Evolutionary conservation across 331 rosid genomes (phyloP), one percentile per base, ranked within the genome.

Genomic region (Prunus yedoensis): DNA sequence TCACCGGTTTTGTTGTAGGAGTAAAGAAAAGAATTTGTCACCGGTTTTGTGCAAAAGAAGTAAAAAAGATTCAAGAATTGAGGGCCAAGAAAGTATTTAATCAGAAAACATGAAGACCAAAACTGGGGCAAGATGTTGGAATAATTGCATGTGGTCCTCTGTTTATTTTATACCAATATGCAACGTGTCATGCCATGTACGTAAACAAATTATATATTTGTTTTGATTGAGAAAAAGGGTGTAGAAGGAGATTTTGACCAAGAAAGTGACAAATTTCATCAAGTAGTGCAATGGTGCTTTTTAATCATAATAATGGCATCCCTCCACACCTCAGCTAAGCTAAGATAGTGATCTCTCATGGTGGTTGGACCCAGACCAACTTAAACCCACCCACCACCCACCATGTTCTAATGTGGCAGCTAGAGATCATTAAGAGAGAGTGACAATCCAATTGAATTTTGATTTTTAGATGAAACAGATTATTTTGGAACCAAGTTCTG

Each of bases 281-380:
- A 3, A 62, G 67, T 18, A 32, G 68, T 63, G 68, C 1, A 30
- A 17, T 32, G 20, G 7, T 3, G 27, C 41, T 16, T 17, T 23
- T 9, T 38, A 10, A 57, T 59, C 56, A 45, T 23, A 43, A 17
- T 14, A 61, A 28, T 61, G 45, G 28, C 68, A 62, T 58, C 9
- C 18, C 43, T 57, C 45, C 17, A 50, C 56, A 43, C 67, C 32
- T 4, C 17, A 32, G 6, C 38, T 32, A 32, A 30, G 21, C 67
- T 28, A 35, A 30, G 75, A 56, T 20, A 23, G 8, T 41, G 75
- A 38, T 73, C 60, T 18, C 21, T 74, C 49, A 46, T 32, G 38
- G 38, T 27, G 46, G 38, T 60, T n/a, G 32, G 59, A 45, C 60
- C 60, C 70, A 74, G 43, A 58, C 57, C 68, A 58, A 58, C 35